Evolutionary conservation across 345 rosid species (phyloP), one percentile per base, ranked within the genome.

Genomic region (Crucihimalaya himalaica): DNA sequence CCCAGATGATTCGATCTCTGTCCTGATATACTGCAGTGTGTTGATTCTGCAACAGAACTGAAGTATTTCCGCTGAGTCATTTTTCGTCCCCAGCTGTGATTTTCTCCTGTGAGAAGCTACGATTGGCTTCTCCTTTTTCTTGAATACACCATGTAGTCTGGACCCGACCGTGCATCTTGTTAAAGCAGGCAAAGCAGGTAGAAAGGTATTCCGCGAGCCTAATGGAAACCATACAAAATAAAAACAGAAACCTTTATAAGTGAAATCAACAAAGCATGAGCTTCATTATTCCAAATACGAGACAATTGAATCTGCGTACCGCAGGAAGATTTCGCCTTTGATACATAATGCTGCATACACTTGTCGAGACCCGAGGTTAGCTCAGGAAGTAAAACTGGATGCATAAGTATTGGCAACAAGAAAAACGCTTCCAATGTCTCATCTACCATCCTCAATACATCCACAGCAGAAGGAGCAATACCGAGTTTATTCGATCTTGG

Each of bases 361-460:
- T 77, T 81, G 75, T 95, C 99, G 16, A 95, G 85, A 14, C 97
- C 96, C 8, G 68, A 80, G 2, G 89, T 84, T 70, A 95, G 81
- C 67, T 88, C 91, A 9, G 96, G 96, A 53, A 95, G 92, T 86
- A 95, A 77, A 29, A 75, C 86, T 20, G 87, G 83, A 82, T 92
- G 97, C 81, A 86, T 52, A 27, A 89, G 91, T 78, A 95, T 89
- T 10, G 98, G 97, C 68, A 95, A 74, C 78, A 92, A 84, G 81
- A 95, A 95, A 82, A 90, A 92, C 3, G 97, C 98, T 59, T 90
- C 97, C 82, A 90, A 65, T 19, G 97, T 88, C 81, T 95, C 99
- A 81, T 95, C 97, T 40, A 90, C 84, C 56, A 79, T 85, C 72
- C 91, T 84, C 31, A 95, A 71, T 53, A 92, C 97, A 84, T 95